Evolutionary conservation across 164 flowering plant species (phyloP), one percentile per base, ranked within the genome.

Genomic region (Chloranthus sessilifolius): DNA sequence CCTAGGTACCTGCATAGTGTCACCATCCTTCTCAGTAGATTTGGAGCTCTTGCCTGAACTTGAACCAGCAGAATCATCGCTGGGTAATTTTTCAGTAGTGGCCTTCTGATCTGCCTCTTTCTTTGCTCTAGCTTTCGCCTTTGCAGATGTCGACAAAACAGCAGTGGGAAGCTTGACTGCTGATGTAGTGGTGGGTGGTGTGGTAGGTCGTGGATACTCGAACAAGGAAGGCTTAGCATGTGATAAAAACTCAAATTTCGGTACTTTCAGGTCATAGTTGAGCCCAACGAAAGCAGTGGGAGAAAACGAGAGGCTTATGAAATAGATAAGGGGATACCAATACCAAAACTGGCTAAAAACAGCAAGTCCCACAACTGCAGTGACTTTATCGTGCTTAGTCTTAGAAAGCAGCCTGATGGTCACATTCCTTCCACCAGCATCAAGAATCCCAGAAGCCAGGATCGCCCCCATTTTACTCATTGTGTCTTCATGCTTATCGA

Each of bases 401-500:
- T 85, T 94, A 0, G 99, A 94, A 52, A 94, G 89, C 61, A 94
- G 64, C 64, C 74, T 76, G 43, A 94, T 87, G 1, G 97, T 94
- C 55, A 94, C 97, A 67, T 94, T 94, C 67, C 99, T 81, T 27
- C 99, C 97, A 62, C 97, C 99, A 51, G 99, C 99, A 67, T 94
- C 99, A 51, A 94, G 88, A 47, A 94, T 94, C 26, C 99, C 99
- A 24, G 99, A 84, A 50, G 99, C 99, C 52, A 94, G 74, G 36
- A 94, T 94, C 39, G 99, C 99, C 42, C 99, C 99, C 99, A 94
- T 94, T 79, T 94, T 94, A 78, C 99, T 94, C 97, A 94, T 89
- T 9, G 99, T 89, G 58, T 94, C 99, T 64, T 94, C 99, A 62
- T 94, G 99, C 73, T 94, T 94, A 64, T 94, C 99, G 39, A 89